A percentile compares a stretch with the other conserved stretches of the same genome.
These are phyloP conservation scores for Teunomyces aglyptinius DNA, from an alignment of 805 yeast species.

Conservation along the genomic window DNA sequence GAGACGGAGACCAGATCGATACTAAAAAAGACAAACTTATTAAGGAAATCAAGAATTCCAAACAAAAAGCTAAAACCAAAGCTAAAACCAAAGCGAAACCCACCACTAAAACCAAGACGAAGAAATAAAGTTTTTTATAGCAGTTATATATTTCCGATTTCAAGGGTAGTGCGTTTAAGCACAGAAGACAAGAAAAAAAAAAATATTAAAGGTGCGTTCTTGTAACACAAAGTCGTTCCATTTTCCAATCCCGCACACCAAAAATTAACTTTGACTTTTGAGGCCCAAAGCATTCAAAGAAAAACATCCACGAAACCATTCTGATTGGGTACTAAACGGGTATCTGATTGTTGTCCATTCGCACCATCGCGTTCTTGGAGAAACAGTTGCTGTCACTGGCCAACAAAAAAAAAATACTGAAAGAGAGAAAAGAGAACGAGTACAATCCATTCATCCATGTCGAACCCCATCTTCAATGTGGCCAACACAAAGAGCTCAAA, in stretches of 20 bases:
- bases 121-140: not conserved
- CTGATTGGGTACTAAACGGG: not conserved
- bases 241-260: not conserved
- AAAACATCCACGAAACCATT: not conserved
- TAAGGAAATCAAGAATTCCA: slow-evolving; percentile 31
- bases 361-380: not conserved
- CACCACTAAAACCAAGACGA: slow-evolving; percentile 10
- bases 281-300: not conserved
- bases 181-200: not conserved
- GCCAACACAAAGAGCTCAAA: slow-evolving; percentile 28
- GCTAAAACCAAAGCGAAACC: slow-evolving; percentile 21
- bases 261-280: not conserved
- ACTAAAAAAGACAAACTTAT: slow-evolving; percentile 62
- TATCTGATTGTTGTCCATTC: not conserved
- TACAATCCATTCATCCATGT: slow-evolving; percentile 8
- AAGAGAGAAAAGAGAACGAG: slow-evolving; percentile 2
- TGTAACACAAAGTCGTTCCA: not conserved
- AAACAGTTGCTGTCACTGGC: too few species aligned
- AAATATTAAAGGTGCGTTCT: not conserved
- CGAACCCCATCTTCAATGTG: slow-evolving; percentile 32
- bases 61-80: slow-evolving; percentile 10
- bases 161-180: too few species aligned
- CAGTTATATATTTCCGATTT: too few species aligned
- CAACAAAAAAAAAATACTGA: too few species aligned
- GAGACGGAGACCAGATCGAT: slow-evolving; percentile 46